Base-by-base conservation (phyloP, 1,284 basidiomycete species). In the Albatrellus sp. region DNA sequence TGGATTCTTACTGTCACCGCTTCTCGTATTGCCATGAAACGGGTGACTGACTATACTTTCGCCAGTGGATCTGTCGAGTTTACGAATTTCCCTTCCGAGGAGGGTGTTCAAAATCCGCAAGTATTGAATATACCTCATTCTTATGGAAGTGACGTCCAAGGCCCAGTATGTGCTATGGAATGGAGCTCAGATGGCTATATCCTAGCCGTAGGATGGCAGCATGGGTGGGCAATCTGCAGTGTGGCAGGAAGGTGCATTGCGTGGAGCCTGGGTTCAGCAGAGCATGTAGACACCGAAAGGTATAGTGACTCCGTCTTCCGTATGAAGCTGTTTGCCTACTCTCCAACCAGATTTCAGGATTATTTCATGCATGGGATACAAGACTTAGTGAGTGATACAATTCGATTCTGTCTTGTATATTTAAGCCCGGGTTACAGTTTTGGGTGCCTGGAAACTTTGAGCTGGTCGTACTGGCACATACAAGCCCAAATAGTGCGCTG, bases 181-280 rank as follows among this genome's bases (percentile, higher is more conserved):
- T 97, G 92, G 90, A 93, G 83, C 46, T 87, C 86, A 2, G 96
- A 99, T 61, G 96, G 94, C 1, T 91, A 96, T 61, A 90, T 90
- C 1, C 70, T 98, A n/a, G 93, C 92, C n/a, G 90, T 92, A 1
- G 93, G 90, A 0, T 98, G 90, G 82, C 73, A 80, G 50, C 64
- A 76, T 46, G 93, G 91, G 3, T 96, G 92, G 87, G 87, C 83
- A 0, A 73, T 96, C 3, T 91, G 92, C 70, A 93, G 87, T 57
- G 82, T 94, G 29, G 88, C 89, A 20, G 93, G 96, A 10, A 72
- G 91, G 48, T 83, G 91, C 60, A 67, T 90, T 46, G 80, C 80
- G 6, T 82, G 78, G 66, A 77, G 70, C 19, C 80, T 84, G 62
- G 89, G 77, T 37, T 69, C 79, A 5, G 78, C 82, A 40, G 81